Conservation (phyloP, 1,139 yeast genomes). For the Sugiyamaella pinicola region DNA sequence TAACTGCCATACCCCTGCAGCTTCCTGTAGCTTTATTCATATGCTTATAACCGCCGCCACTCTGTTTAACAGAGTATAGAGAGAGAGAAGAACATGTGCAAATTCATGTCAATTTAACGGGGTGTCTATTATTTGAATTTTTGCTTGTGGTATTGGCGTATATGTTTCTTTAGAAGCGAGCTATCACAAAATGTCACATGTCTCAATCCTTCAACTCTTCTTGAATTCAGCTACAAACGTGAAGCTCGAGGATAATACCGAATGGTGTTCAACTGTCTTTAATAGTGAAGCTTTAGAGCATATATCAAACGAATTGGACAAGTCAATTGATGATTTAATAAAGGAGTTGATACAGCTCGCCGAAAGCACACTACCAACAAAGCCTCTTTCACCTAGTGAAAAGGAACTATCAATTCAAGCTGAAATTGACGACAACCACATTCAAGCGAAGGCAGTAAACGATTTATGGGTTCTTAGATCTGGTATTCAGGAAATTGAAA, state of each 20-base stretch:
- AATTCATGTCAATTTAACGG: no score
- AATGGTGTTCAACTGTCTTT: conserved; percentile 2
- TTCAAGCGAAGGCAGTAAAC: conserved; percentile 27
- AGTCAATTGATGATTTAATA: conserved; percentile 2
- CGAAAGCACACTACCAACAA: neutral
- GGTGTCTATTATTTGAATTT: no score
- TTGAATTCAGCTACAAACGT: no score
- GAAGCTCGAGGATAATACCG: conserved; percentile 2
- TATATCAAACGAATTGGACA: neutral
- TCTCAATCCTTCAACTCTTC: no score
- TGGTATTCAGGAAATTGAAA: conserved; percentile 37
- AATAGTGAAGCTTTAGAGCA: neutral
- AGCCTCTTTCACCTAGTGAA: conserved; percentile 6
- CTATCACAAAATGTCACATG: no score
- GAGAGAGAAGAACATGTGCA: no score
- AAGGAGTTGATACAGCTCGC: neutral
- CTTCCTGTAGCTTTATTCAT: no score
- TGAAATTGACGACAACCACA: conserved; percentile 1
- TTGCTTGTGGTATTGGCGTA: no score
- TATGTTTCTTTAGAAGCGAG: no score
- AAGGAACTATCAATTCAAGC: conserved; percentile 8
- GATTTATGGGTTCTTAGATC: conserved; percentile 38
- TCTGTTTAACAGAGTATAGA: no score
- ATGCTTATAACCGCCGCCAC: no score
- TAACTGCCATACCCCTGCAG: no score